Conservation (phyloP, 257 asterid species). For the Solanum lycopersicoides region DNA sequence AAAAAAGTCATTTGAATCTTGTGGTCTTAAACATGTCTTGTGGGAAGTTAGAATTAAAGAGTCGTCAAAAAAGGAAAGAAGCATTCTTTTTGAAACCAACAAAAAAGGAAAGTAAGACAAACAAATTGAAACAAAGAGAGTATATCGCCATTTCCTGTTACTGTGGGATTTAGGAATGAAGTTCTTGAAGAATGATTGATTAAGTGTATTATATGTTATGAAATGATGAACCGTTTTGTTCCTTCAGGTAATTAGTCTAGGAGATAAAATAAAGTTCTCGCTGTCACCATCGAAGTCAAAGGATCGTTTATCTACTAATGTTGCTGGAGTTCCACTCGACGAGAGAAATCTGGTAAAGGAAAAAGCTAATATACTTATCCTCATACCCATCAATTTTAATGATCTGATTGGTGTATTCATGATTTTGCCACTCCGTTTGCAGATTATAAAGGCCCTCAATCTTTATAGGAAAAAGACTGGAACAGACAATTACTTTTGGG, state of each 20-base stretch:
- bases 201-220: background rate
- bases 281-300: constrained; percentile 69
- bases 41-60: background rate
- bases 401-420: background rate
- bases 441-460: constrained; percentile 96
- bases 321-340: constrained; percentile 75
- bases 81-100: background rate
- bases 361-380: background rate
- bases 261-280: constrained; percentile 83
- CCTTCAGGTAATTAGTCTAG: constrained; percentile 81
- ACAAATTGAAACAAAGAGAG: background rate
- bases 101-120: background rate
- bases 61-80: too few relatives aligned
- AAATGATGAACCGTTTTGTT: constrained; percentile 8
- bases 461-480: constrained; percentile 91
- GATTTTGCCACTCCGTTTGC: constrained; percentile 21
- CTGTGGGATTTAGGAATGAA: background rate
- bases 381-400: background rate
- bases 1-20: too few relatives aligned
- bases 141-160: background rate
- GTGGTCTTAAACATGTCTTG: background rate
- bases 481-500: constrained; percentile 72
- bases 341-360: constrained; percentile 62
- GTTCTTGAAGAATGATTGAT: background rate
- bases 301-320: constrained; percentile 75